Evolutionary conservation across 495 filamentous ascomycete genomes (phyloP).

Genomic region (Trichocladium antarcticum): DNA sequence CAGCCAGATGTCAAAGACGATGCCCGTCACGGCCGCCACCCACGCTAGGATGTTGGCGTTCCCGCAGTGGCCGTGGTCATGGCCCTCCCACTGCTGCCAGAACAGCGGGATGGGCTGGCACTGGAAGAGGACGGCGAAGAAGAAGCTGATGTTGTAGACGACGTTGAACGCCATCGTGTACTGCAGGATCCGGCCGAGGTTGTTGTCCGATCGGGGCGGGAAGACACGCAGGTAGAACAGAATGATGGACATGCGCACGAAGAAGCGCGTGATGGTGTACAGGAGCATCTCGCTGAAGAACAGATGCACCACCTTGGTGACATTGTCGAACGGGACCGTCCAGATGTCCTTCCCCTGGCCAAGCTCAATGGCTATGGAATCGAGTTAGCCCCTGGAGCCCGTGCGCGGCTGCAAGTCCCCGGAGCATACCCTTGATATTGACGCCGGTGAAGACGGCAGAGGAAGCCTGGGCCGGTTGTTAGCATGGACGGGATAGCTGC

Average conservation of each 20-base stretch:
- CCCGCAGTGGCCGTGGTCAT: slow-evolving; percentile 19
- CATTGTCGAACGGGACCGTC: slow-evolving; percentile 36
- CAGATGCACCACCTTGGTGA: slow-evolving; percentile 24
- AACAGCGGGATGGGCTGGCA: slow-evolving; percentile 31
- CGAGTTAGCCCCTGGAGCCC: background rate
- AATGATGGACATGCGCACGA: slow-evolving; percentile 39
- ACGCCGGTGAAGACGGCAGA: slow-evolving; percentile 12
- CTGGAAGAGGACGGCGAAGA: slow-evolving; percentile 31
- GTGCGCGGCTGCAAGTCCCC: no score
- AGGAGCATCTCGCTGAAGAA: slow-evolving; percentile 26
- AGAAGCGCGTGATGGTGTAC: slow-evolving; percentile 31
- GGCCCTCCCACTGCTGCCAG: slow-evolving; percentile 25
- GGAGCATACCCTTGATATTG: slow-evolving; percentile 5
- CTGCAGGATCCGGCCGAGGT: slow-evolving; percentile 21
- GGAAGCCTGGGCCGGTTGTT: slow-evolving; percentile 1
- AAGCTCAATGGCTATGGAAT: slow-evolving; percentile 24
- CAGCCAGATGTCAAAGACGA: slow-evolving; percentile 30
- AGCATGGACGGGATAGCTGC: background rate
- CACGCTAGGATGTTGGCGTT: slow-evolving; percentile 23
- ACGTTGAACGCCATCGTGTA: slow-evolving; percentile 26
- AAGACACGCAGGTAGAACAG: slow-evolving; percentile 44
- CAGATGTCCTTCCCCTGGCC: slow-evolving; percentile 40
- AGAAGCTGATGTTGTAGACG: slow-evolving; percentile 30
- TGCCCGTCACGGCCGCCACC: slow-evolving; percentile 25
- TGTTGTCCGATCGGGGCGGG: slow-evolving; percentile 16